Base-by-base conservation (phyloP, 192 early-diverging fungal species). In the Podila verticillata region DNA sequence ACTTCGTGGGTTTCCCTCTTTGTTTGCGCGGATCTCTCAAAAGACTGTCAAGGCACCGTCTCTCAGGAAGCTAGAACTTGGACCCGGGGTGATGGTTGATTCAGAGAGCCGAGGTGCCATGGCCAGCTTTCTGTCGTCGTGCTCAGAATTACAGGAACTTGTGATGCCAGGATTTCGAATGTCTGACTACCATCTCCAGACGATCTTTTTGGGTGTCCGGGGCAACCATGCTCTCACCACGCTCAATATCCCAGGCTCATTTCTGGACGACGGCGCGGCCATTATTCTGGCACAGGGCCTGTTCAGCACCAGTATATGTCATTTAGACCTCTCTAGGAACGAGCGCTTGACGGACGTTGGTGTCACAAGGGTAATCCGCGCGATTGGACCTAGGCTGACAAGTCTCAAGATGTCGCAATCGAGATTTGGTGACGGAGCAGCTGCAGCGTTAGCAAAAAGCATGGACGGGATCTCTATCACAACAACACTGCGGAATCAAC, bases 401-500 rank as follows among this genome's bases (percentile, higher is more conserved):
- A 79, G 75, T 63, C 39, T 79, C 7, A 79, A 71, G 60, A 79
- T 79, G 75, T 63, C 75, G 15, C 75, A 67, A 35, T 71, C 75
- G n/a, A 69, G 75, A n/a, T 79, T 79, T n/a, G 77, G 77, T 32
- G 77, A 80, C 9, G n/a, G 49, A 20, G 77, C 77, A 12, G 77
- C 77, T 1, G 39, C 57, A 17, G 77, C 77, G 1, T 36, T 80
- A 24, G 66, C 65, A 26, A 80, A 68, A 57, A 80, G 70, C 48
- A 80, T 80, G 77, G 77, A 80, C n/a, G 77, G 77, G 1, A 72
- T 80, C 20, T 80, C 77, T 26, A 58, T 80, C 64, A 72, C 51
- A 2, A 66, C 54, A 7, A 68, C 70, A 22, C 47, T 80, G 3
- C 59, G 54, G 57, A 48, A 72, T 9, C 77, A 72, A 28, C 62